Evolutionary conservation across 2,329 filamentous ascomycete species (phyloP).

Genomic region (Trichoderma atrobrunneum): DNA sequence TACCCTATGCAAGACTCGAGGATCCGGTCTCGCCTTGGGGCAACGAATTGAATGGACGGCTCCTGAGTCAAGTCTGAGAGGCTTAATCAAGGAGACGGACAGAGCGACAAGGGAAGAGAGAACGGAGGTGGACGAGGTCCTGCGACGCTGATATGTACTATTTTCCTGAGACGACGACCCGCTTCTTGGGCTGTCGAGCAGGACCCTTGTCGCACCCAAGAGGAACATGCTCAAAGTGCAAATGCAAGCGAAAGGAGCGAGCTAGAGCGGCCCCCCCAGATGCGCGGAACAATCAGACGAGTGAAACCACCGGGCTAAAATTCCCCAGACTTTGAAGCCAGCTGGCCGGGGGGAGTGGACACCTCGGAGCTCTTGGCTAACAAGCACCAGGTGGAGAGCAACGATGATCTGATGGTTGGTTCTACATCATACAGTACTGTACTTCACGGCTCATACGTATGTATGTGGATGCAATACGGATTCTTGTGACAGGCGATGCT

Average conservation of each 20-base stretch:
- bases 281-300: not conserved
- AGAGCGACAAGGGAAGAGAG: not conserved
- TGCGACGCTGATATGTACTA: slow-evolving; percentile 16
- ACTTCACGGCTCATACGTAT: not conserved
- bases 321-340: slow-evolving; percentile 16
- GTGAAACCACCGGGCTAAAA: not conserved
- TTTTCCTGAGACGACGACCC: not conserved
- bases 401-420: not conserved
- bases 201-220: not conserved
- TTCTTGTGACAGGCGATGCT: not conserved
- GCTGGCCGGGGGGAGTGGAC: not conserved
- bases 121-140: not conserved
- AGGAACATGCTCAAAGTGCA: not conserved
- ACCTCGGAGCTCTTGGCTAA: not conserved
- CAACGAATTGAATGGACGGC: not conserved
- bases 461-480: not conserved
- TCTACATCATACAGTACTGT: not conserved
- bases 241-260: slow-evolving; percentile 4
- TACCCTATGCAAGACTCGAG: not conserved
- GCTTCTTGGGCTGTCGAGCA: slow-evolving; percentile 2
- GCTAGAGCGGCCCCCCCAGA: not conserved
- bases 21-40: not conserved
- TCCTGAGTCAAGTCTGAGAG: not conserved
- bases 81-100: not conserved
- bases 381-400: not conserved